These are phyloP conservation scores for Phytophthora fragariae DNA, from an alignment of 352 stramenopile genomes.

Conservation along the genomic window DNA sequence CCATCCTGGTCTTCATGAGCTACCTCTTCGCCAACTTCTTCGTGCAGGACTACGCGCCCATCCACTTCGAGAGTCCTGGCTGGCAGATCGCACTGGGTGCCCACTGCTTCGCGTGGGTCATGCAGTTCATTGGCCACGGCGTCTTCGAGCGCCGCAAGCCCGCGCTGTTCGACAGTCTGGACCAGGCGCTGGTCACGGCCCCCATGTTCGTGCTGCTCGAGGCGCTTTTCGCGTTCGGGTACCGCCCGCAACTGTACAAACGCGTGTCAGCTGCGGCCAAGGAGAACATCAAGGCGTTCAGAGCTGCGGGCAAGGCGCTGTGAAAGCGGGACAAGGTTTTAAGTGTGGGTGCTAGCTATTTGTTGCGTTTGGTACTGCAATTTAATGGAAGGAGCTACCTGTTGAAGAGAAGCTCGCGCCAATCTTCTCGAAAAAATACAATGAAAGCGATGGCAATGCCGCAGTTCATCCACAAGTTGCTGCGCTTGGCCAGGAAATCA, in stretches of 20 bases:
- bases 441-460: slow-evolving; percentile 40
- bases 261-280: slow-evolving; percentile 63
- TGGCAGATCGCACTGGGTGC: slow-evolving; percentile 67
- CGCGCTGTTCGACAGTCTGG: slow-evolving; percentile 84
- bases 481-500: slow-evolving; percentile 39
- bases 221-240: slow-evolving; percentile 78
- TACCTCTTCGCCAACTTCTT: slow-evolving; percentile 75
- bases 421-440: slow-evolving; percentile 32
- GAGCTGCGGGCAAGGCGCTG: slow-evolving; percentile 45
- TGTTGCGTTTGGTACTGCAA: neutral
- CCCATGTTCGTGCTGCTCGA: slow-evolving; percentile 91
- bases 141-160: slow-evolving; percentile 89
- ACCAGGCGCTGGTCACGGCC: slow-evolving; percentile 82
- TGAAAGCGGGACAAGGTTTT: slow-evolving; percentile 5
- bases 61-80: slow-evolving; percentile 43
- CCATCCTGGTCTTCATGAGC: slow-evolving; percentile 53
- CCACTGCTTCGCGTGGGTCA: slow-evolving; percentile 74
- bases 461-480: slow-evolving; percentile 46
- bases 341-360: neutral
- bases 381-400: too few relatives aligned
- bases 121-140: slow-evolving; percentile 88
- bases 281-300: slow-evolving; percentile 67
- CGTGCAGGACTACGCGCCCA: slow-evolving; percentile 40
- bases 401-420: slow-evolving; percentile 33
- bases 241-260: slow-evolving; percentile 71